Conservation (phyloP, 768 basidiomycete species). For the Hericium erinaceus region DNA sequence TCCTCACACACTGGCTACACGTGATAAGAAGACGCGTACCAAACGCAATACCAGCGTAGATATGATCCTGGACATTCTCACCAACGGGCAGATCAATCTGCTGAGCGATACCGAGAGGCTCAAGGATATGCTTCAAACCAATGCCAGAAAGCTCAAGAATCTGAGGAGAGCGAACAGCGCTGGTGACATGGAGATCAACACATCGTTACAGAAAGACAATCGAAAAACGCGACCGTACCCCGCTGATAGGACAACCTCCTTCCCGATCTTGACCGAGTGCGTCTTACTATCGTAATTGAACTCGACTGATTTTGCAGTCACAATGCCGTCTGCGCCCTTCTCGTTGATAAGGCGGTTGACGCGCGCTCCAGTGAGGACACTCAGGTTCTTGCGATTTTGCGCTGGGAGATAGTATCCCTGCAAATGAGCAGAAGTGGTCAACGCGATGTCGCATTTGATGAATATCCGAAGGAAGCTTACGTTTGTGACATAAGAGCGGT, state of each 20-base stretch:
- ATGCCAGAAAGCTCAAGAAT: constrained; percentile 14
- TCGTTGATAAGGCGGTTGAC: background rate
- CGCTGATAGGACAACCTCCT: constrained; percentile 11
- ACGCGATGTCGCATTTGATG: background rate
- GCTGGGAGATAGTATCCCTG: background rate
- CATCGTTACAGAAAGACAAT: background rate
- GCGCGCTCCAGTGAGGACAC: background rate
- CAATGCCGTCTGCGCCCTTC: background rate
- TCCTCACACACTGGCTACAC: background rate
- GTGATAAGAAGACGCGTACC: background rate
- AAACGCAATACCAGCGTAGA: background rate
- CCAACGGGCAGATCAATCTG: constrained; percentile 8
- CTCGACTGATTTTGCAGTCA: constrained; percentile 2
- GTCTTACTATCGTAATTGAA: constrained; percentile 7
- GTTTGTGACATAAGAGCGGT: background rate
- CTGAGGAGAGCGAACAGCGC: constrained; percentile 9
- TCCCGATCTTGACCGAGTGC: constrained; percentile 1
- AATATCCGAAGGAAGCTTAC: background rate
- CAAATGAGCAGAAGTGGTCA: background rate
- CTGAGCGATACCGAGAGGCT: constrained; percentile 1
- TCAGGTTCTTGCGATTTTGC: background rate
- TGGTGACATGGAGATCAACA: background rate
- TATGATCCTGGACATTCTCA: constrained; percentile 12
- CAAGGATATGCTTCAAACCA: constrained; percentile 6
- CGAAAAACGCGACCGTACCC: constrained; percentile 1